Base-by-base conservation (phyloP, 2,329 filamentous ascomycete genomes). In the Hymenoscyphus albidus region DNA sequence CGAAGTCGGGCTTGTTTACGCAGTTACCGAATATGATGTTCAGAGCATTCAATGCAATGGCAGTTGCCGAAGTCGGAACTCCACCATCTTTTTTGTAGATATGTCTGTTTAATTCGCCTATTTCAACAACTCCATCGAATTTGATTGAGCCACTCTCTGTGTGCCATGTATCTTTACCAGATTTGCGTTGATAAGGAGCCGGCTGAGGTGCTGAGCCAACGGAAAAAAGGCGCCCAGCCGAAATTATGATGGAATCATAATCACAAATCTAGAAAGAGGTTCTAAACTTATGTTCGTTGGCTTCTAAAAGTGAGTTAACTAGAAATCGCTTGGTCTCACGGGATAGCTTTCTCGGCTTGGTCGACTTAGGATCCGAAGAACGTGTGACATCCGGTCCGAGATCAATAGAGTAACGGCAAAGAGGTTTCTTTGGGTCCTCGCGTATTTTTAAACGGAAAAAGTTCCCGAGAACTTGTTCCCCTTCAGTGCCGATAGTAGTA, bases 221-320 rank as follows among this genome's bases (percentile, higher is more conserved):
- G 12, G 44, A 3, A 48, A 31, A 61, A 32, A 61, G 58, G 4
- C 12, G 31, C 1, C 22, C n/a, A 18, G 13, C 48, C 13, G 62
- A 64, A 57, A 64, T 44, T 14, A 61, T 61, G 12, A 35, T 55
- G 6, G 42, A 56, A 4, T 57, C 42, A 35, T 64, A 61, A 44
- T 64, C 62, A 12, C 31, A 60, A 2, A 48, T 58, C 62, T 58
- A 64, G 42, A n/a, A 5, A n/a, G 5, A 2, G 9, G 16, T 9
- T 5, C 40, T 5, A 18, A 27, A 27, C 22, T 18, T 9, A 2
- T 42, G 57, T 14, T 32, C 16, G 13, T 40, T 42, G 4, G 1
- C 2, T 6, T 10, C 18, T 2, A 61, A 22, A 3, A 61, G n/a
- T 54, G 54, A 10, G 9, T 35, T 5, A 18, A 61, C 22, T 7